Base-by-base conservation (phyloP, 129 eudicot species). In the Artemisia argyi region DNA sequence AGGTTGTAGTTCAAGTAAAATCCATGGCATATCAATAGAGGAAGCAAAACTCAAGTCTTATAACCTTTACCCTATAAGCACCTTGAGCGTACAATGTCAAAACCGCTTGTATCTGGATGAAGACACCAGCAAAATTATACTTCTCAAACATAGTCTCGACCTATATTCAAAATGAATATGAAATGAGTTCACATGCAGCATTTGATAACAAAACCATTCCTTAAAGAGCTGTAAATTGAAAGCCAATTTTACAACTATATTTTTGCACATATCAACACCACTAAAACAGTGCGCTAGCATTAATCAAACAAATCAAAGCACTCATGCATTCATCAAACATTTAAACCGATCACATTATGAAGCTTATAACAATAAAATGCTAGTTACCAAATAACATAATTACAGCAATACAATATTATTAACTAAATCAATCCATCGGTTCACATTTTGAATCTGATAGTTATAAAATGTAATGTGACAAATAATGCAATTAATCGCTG, bases 31-130 rank as follows among this genome's bases (percentile, higher is more conserved):
- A 30, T 77, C 72, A 44, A 48, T 30, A 64, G 16, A 49, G 68
- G 63, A 66, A 67, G 12, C 42, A 42, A 59, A 79, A 65, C 35
- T 74, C 75, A 49, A 73, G 76, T 73, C 73, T 53, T 72, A 69
- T 66, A 76, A 80, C 82, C 76, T 79, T 82, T 82, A 80, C 83
- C 83, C 78, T 80, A 83, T 73, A 82, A 90, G 92, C 86, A 94
- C 99, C 99, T 94, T 94, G 99, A 90, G 99, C 99, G 78, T 94
- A 94, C 78, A 94, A 80, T 58, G 99, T 94, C 62, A 94, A 76
- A 80, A 94, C 99, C 74, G 97, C 99, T 82, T 94, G 99, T 68
- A 90, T 94, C 80, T 94, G 99, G 81, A 94, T 94, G 84, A 90
- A 94, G 55, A 94, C 97, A 76, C 96, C 96, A 44, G 99, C 83